Evolutionary conservation across 2,329 filamentous ascomycete genomes (phyloP).

Genomic region (Fusarium sp.): DNA sequence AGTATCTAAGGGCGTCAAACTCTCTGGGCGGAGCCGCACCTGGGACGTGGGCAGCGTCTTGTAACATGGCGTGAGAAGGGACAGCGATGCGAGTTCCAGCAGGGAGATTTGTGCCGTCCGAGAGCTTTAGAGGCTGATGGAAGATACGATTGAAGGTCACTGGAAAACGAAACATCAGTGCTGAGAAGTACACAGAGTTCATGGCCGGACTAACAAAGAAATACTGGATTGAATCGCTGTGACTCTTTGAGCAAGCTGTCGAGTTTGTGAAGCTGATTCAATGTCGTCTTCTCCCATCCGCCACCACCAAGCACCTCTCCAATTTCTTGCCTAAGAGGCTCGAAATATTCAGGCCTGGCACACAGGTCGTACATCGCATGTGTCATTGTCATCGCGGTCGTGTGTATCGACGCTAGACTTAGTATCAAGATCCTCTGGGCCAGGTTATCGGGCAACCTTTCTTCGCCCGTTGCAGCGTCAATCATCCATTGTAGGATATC

Average conservation of each 20-base stretch:
- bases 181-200: too few relatives aligned
- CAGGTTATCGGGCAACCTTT: neutral
- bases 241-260: conserved; percentile 10
- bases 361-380: conserved; percentile 5
- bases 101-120: neutral
- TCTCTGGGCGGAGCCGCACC: neutral
- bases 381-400: conserved; percentile 4
- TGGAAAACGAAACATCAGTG: neutral
- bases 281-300: neutral
- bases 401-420: conserved; percentile 5
- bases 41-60: neutral
- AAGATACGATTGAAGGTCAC: neutral
- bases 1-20: neutral
- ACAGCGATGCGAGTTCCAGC: neutral
- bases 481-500: conserved; percentile 12
- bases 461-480: neutral
- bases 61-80: conserved; percentile 2
- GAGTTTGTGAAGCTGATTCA: neutral
- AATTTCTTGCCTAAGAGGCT: neutral
- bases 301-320: neutral
- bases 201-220: neutral
- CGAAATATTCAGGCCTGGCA: neutral
- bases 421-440: neutral
- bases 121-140: neutral
- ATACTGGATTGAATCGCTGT: neutral